A percentile compares a stretch with the other conserved stretches of the same genome.
Conservation (phyloP, 1,284 basidiomycete genomes). For the Ustilago hordei region DNA sequence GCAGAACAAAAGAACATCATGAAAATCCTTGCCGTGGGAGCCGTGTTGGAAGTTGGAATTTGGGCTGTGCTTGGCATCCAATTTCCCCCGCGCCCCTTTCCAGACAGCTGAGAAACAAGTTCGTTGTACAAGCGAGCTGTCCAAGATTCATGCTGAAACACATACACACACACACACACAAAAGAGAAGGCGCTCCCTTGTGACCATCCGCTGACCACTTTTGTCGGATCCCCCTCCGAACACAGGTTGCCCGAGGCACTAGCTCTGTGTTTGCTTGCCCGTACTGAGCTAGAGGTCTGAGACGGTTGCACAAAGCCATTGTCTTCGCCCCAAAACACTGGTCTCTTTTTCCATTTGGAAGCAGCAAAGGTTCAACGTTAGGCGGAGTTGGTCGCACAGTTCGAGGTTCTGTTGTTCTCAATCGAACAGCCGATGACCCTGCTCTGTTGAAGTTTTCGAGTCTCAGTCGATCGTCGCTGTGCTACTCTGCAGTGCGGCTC, state of each 20-base stretch:
- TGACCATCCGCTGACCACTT: neutral
- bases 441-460: neutral
- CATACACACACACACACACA: neutral
- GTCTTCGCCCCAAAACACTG: neutral
- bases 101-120: neutral
- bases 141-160: slow-evolving; percentile 15
- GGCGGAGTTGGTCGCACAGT: slow-evolving; percentile 5
- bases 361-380: neutral
- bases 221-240: neutral
- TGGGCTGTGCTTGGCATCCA: slow-evolving; percentile 6
- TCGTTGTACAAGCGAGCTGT: slow-evolving; percentile 6
- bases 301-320: neutral
- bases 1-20: neutral
- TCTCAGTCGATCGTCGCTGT: slow-evolving; percentile 12
- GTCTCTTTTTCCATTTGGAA: slow-evolving; percentile 5
- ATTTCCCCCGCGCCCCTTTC: neutral
- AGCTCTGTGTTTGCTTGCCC: neutral
- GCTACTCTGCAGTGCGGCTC: slow-evolving; percentile 4
- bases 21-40: neutral
- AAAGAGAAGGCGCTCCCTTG: neutral
- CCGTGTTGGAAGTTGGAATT: neutral
- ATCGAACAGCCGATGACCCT: slow-evolving; percentile 6
- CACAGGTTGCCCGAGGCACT: neutral
- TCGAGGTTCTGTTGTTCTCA: neutral
- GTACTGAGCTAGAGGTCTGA: slow-evolving; percentile 4